Conservation (phyloP, 1,284 basidiomycete genomes). For the Laetiporus sulphureus region DNA sequence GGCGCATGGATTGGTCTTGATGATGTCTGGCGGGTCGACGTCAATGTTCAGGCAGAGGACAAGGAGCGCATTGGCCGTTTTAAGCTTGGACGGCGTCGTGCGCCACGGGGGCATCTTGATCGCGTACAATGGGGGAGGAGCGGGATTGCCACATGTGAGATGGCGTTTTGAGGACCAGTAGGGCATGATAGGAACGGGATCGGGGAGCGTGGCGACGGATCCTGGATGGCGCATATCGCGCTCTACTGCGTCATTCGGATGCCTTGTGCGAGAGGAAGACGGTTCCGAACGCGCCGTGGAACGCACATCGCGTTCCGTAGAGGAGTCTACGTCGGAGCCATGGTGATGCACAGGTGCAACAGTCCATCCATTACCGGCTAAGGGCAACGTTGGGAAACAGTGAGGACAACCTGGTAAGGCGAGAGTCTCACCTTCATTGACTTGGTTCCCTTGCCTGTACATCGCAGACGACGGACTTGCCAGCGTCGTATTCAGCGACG, state of each 20-base stretch:
- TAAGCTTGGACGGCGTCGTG: conserved; percentile 74
- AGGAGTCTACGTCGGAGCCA: conserved; percentile 36
- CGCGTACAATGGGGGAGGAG: conserved; percentile 57
- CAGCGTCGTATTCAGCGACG: no score
- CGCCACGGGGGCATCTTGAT: conserved; percentile 74
- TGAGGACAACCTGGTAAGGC: not conserved
- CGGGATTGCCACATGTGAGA: conserved; percentile 81
- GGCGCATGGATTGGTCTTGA: conserved; percentile 96
- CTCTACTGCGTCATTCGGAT: conserved; percentile 25
- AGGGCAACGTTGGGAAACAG: conserved; percentile 14
- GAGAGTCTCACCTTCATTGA: no score
- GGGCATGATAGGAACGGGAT: conserved; percentile 56
- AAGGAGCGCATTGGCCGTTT: conserved; percentile 90
- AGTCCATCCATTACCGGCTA: not conserved
- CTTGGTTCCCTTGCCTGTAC: no score
- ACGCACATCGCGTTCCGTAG: conserved; percentile 38
- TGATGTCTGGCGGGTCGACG: conserved; percentile 94
- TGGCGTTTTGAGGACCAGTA: conserved; percentile 85
- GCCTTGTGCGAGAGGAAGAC: conserved; percentile 31
- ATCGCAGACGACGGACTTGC: no score
- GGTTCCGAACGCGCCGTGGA: conserved; percentile 38
- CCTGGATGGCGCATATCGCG: conserved; percentile 27
- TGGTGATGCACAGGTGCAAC: conserved; percentile 1
- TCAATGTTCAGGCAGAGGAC: conserved; percentile 97
- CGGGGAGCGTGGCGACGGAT: conserved; percentile 37